Base-by-base conservation (phyloP, 192 early-diverging fungal species). In the Piromyces sp. region DNA sequence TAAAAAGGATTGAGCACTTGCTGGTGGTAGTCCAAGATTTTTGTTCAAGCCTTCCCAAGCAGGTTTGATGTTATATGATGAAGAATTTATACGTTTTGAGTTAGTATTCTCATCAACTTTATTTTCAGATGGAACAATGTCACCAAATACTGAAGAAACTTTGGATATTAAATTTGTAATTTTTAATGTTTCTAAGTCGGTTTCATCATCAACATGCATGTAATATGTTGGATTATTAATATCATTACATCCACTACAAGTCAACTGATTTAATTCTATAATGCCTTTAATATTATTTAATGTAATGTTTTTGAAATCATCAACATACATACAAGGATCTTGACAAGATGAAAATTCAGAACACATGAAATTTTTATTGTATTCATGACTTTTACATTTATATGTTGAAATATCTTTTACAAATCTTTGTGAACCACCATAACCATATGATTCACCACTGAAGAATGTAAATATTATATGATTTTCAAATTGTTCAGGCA, bases 341-440 rank as follows among this genome's bases (percentile, higher is more conserved):
- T 83, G 79, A 80, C 95, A 95, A 26, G 85, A 87, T 31, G 88
- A 84, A 30, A 84, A 84, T 6, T 30, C 26, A 22, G 83, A 85
- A 7, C 86, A 88, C 37, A 86, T 86, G 6, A 9, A 14, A 0
- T 37, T 9, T 3, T 51, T 81, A 15, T 85, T 79, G 13, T 81
- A 79, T 16, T 87, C 80, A 4, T 83, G 81, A 79, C 87, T 89
- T 13, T 85, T 83, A 84, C 95, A 95, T 30, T 82, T 78, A 80
- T 92, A 89, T 9, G 87, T 86, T 15, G 84, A 83, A 30, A 95
- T 90, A 83, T 95, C 94, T 37, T 93, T 79, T 6, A 94, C 93
- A 85, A 95, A 95, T 37, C 94, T 85, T 83, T 93, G 89, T 5
- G 95, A 95, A n/a, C 95, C 95, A 40, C 91, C 88, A 83, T 89